A percentile compares a stretch with the other conserved stretches of the same genome.
phyloP scores from a whole-genome alignment of 2,329 filamentous ascomycete genomes.

The Neoascochyta sp. region DNA sequence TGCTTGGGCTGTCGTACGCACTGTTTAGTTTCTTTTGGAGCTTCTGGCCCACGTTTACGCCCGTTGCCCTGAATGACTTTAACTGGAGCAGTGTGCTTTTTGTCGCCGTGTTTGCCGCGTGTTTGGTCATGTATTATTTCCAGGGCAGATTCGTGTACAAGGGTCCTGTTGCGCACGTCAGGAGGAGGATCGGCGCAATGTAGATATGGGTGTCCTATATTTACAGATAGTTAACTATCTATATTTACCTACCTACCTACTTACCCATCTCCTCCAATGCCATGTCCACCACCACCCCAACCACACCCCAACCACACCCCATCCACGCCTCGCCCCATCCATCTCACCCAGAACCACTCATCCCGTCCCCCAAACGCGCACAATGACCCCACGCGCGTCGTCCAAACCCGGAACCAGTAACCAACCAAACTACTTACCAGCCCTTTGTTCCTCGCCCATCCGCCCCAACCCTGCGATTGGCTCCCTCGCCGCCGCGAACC shows the following conservation, averaged over 20 bases:
- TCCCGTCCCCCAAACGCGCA: too few relatives aligned
- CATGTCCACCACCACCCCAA: too few relatives aligned
- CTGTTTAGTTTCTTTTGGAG: conserved; percentile 39
- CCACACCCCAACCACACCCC: too few relatives aligned
- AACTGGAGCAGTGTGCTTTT: conserved; percentile 16
- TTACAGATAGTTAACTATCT: not conserved
- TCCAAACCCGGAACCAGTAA: too few relatives aligned
- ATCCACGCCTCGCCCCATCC: too few relatives aligned
- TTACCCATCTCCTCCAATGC: not conserved
- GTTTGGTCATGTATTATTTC: conserved; percentile 9
- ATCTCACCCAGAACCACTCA: too few relatives aligned
- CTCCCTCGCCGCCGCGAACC: too few relatives aligned
- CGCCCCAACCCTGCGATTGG: too few relatives aligned
- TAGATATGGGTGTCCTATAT: too few relatives aligned
- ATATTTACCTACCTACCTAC: not conserved
- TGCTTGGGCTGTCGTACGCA: conserved; percentile 30
- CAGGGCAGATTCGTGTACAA: conserved; percentile 8
- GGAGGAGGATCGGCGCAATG: conserved; percentile 1
- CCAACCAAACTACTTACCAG: too few relatives aligned
- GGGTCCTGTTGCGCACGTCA: conserved; percentile 8
- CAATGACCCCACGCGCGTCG: too few relatives aligned
- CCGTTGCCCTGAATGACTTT: conserved; percentile 10
- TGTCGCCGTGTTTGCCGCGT: conserved; percentile 2
- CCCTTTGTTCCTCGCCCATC: too few relatives aligned
- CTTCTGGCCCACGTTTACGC: conserved; percentile 31